A percentile compares a stretch with the other conserved stretches of the same genome.
phyloP scores from a whole-genome alignment of 1,139 yeast species.

The Blastobotrys arbuscula region DNA sequence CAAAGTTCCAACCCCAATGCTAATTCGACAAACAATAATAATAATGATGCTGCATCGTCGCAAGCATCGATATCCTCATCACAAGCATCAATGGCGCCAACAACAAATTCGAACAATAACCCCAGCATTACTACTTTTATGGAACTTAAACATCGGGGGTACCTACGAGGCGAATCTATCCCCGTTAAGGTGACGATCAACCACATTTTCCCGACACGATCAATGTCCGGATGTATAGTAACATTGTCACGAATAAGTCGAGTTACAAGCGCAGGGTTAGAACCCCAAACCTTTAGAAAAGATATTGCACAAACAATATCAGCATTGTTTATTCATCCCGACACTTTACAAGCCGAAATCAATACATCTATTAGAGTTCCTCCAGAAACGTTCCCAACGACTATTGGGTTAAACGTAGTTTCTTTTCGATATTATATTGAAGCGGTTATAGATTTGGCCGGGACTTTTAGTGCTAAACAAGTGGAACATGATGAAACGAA shows the following conservation, averaged over 20 bases:
- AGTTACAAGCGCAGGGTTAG: constrained; percentile 51
- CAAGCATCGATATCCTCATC: constrained; percentile 2
- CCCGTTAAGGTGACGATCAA: constrained; percentile 62
- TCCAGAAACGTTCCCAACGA: constrained; percentile 81
- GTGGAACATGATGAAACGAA: constrained; percentile 7
- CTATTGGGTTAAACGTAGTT: constrained; percentile 64
- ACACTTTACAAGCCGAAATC: constrained; percentile 50
- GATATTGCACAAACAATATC: constrained; percentile 73
- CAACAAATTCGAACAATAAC: neutral
- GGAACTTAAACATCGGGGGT: constrained; percentile 63
- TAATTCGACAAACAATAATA: neutral
- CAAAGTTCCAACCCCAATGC: neutral
- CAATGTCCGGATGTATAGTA: constrained; percentile 69
- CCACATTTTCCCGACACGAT: constrained; percentile 67
- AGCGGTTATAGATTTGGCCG: constrained; percentile 65
- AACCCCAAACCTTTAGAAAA: constrained; percentile 70
- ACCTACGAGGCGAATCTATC: constrained; percentile 67
- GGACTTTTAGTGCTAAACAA: constrained; percentile 37
- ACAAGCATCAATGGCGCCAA: neutral
- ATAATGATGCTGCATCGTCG: neutral
- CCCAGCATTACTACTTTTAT: constrained; percentile 40
- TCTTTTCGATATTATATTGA: constrained; percentile 83
- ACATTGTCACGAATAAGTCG: constrained; percentile 79
- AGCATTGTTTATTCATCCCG: constrained; percentile 76
- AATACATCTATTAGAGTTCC: constrained; percentile 68